phyloP scores from a whole-genome alignment of 768 basidiomycete genomes.

The Pleurotus platypus region DNA sequence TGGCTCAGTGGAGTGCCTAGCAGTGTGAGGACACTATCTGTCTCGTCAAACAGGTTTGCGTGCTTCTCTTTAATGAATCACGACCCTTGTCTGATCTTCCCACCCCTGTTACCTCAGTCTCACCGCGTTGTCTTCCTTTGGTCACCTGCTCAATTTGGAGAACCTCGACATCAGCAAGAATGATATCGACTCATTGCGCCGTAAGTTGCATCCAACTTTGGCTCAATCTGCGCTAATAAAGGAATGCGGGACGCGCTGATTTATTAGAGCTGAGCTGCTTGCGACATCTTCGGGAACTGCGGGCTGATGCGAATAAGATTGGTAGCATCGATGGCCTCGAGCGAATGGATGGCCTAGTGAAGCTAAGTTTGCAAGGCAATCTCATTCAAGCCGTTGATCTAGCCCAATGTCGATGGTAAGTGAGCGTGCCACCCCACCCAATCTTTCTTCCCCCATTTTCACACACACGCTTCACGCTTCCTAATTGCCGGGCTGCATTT shows the following conservation, averaged over 20 bases:
- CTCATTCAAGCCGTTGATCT: constrained; percentile 61
- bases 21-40: constrained; percentile 72
- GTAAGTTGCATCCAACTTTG: constrained; percentile 42
- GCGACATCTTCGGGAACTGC: constrained; percentile 82
- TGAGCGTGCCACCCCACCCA: constrained; percentile 9
- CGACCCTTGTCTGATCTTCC: constrained; percentile 4
- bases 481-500: constrained; percentile 11
- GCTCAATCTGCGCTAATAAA: constrained; percentile 10
- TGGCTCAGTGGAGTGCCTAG: constrained; percentile 80
- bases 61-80: not conserved
- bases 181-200: constrained; percentile 80
- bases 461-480: constrained; percentile 7
- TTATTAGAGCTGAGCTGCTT: constrained; percentile 77
- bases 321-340: constrained; percentile 71
- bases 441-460: constrained; percentile 11
- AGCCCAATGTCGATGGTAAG: constrained; percentile 62
- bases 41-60: constrained; percentile 69
- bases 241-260: constrained; percentile 3
- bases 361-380: constrained; percentile 81
- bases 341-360: constrained; percentile 75
- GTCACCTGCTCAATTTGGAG: constrained; percentile 83
- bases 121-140: constrained; percentile 83
- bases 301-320: constrained; percentile 85
- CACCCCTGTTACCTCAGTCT: constrained; percentile 44
- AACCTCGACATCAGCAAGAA: constrained; percentile 89